Percentiles rank a stretch among this genome's conserved stretches.
These are phyloP conservation scores for Knufia petricola DNA, from an alignment of 2,329 filamentous ascomycete species.

Conservation along the genomic window DNA sequence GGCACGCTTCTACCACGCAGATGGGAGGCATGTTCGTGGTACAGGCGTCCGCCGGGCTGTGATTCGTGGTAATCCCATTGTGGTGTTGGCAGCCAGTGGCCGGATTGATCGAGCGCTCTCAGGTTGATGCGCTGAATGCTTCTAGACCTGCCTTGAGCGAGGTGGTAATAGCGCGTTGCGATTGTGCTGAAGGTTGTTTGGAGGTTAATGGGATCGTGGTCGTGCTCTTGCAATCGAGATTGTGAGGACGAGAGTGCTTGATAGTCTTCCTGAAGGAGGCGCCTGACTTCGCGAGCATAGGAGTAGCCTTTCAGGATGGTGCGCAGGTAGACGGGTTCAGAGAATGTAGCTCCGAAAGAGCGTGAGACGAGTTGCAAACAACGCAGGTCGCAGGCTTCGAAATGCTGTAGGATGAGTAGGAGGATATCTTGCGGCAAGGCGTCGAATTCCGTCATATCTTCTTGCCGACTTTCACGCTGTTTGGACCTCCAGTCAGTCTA, in stretches of 20 bases:
- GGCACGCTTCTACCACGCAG: slow-evolving; percentile 11
- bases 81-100: slow-evolving; percentile 32
- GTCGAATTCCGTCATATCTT: not conserved
- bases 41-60: slow-evolving; percentile 21
- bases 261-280: slow-evolving; percentile 3
- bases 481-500: not conserved
- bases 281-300: slow-evolving; percentile 43
- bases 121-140: slow-evolving; percentile 38
- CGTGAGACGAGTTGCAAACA: slow-evolving; percentile 45
- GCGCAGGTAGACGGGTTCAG: slow-evolving; percentile 37
- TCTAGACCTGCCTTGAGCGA: slow-evolving; percentile 41
- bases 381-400: slow-evolving; percentile 43
- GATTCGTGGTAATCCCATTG: slow-evolving; percentile 35
- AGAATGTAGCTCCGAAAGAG: slow-evolving; percentile 42
- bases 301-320: slow-evolving; percentile 45
- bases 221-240: too few relatives aligned
- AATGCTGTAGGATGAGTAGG: slow-evolving; percentile 41
- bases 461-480: not conserved
- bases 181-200: slow-evolving; percentile 39
- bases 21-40: slow-evolving; percentile 21
- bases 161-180: slow-evolving; percentile 46
- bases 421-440: slow-evolving; percentile 51
- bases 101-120: slow-evolving; percentile 28
- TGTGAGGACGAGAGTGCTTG: not conserved
- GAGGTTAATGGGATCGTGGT: not conserved